phyloP scores from a whole-genome alignment of 345 rosid genomes.

The Kandelia obovata region DNA sequence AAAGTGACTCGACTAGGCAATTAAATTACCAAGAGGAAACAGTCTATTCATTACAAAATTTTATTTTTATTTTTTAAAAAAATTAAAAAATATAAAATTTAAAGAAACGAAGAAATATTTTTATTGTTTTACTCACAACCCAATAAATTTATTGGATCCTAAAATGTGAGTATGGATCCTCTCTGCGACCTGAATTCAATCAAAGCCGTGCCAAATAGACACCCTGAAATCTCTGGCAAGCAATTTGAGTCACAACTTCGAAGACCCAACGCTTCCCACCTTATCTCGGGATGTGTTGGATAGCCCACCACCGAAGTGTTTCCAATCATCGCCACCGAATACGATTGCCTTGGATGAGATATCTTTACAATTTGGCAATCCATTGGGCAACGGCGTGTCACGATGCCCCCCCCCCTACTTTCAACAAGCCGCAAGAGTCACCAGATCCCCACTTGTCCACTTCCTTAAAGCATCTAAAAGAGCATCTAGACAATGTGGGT shows the following conservation, averaged over 20 bases:
- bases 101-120: too few relatives aligned
- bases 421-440: too few relatives aligned
- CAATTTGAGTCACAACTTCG: conserved; percentile 28
- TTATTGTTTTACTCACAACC: too few relatives aligned
- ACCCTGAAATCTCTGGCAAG: conserved; percentile 25
- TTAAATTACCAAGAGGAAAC: too few relatives aligned
- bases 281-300: conserved; percentile 11
- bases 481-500: conserved; percentile 11
- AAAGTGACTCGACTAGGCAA: too few relatives aligned
- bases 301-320: too few relatives aligned
- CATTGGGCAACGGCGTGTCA: conserved; percentile 19
- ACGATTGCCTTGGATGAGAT: too few relatives aligned
- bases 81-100: too few relatives aligned
- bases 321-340: neutral
- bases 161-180: neutral
- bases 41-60: too few relatives aligned
- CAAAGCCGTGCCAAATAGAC: conserved; percentile 28
- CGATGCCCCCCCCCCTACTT: neutral
- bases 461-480: too few relatives aligned
- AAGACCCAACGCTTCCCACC: conserved; percentile 1
- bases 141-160: neutral
- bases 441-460: too few relatives aligned
- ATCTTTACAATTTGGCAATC: neutral
- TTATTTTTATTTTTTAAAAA: too few relatives aligned
- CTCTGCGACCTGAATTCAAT: conserved; percentile 7